Evolutionary conservation across 257 asterid species (phyloP), one percentile per base, ranked within the genome.

Genomic region (Solanum virginianum): DNA sequence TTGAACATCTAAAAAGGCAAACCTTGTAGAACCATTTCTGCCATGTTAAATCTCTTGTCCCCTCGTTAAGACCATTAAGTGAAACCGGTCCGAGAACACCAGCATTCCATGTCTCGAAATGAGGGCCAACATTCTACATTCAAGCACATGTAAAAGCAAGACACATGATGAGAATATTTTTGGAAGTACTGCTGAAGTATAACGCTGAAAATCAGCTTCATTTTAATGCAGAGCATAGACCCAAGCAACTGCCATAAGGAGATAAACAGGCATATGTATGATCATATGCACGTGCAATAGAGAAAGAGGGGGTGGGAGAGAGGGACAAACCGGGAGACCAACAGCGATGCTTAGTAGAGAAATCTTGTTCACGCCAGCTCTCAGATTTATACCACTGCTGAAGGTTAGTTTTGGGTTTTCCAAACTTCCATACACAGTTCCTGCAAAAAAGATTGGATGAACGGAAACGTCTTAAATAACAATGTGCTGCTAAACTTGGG

Each of bases 81-180:
- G 98, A 89, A 91, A 95, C 98, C 0, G 99, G 99, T 57, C 99
- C 99, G 80, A 97, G 99, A 90, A 97, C 83, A 69, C 99, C 99
- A 51, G 99, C 96, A 88, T 93, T 97, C 99, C 99, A 97, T 26
- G 99, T 95, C 81, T 97, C 99, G 53, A 93, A 97, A 91, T 94
- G 99, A 6, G 99, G 98, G 59, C 99, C 99, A 26, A 97, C 91
- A 80, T 97, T 97, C 99, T 97, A 91, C 53, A 71, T 49, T 24
- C 72, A 63, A 43, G 13, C 75, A 45, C 62, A 60, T 45, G 85
- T 45, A 84, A 85, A 26, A 85, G 81, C 80, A 70, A 85, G 60
- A 68, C 43, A 85, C 2, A 56, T 24, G 79, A 83, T 79, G 49
- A 79, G 49, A 65, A 79, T 26, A 29, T 26, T 24, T 24, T 53